These are phyloP conservation scores for Chaetomium sp. DNA, from an alignment of 2,329 filamentous ascomycete species.

Conservation along the genomic window DNA sequence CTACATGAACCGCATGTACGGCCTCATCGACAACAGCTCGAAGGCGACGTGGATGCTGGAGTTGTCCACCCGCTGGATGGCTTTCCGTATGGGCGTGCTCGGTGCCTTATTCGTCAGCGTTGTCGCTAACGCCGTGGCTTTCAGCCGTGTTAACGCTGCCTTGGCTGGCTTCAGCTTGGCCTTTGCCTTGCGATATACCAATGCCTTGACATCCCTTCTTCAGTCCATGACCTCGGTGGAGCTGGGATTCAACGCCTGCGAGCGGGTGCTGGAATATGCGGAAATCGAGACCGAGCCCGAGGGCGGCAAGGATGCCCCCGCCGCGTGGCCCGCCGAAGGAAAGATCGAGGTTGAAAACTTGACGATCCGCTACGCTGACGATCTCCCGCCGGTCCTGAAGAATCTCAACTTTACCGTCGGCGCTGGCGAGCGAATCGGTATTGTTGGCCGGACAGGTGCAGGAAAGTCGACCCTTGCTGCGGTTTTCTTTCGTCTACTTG, in stretches of 20 bases:
- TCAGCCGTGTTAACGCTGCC: conserved; percentile 44
- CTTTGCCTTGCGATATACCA: conserved; percentile 45
- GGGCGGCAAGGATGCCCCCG: conserved; percentile 41
- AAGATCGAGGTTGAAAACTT: conserved; percentile 45
- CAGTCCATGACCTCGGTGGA: conserved; percentile 44
- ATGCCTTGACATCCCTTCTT: conserved; percentile 41
- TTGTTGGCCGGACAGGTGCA: conserved; percentile 66
- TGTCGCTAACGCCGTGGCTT: conserved; percentile 42
- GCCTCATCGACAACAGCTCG: conserved; percentile 40
- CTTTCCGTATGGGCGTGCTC: conserved; percentile 45
- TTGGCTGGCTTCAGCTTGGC: conserved; percentile 46
- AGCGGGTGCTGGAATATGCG: conserved; percentile 49
- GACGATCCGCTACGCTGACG: conserved; percentile 42
- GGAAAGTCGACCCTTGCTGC: conserved; percentile 68
- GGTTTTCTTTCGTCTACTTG: conserved; percentile 62
- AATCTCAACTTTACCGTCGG: conserved; percentile 43
- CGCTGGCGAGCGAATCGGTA: conserved; percentile 62
- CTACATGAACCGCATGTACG: conserved; percentile 43
- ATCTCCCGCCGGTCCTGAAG: conserved; percentile 44
- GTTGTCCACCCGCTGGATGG: conserved; percentile 42
- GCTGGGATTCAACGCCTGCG: conserved; percentile 47
- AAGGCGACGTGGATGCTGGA: conserved; percentile 41
- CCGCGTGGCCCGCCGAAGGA: conserved; percentile 48
- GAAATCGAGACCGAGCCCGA: conserved; percentile 44
- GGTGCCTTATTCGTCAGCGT: conserved; percentile 44